Evolutionary conservation across 106 monocot genomes (phyloP).

Genomic region (Xerophyta viscosa): DNA sequence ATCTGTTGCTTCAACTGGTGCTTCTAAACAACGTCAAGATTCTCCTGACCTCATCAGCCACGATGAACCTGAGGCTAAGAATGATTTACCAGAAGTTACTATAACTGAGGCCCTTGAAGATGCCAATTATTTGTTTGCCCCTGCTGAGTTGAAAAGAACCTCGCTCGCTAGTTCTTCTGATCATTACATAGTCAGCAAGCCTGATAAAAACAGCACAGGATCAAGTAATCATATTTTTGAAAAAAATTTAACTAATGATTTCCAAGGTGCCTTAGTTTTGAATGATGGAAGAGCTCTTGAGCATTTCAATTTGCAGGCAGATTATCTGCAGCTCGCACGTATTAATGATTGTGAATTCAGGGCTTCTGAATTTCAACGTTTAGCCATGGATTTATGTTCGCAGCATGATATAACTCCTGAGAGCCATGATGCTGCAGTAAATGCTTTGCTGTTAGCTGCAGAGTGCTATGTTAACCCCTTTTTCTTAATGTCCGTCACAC

Average conservation of each 20-base stretch:
- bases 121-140: slow-evolving; percentile 50
- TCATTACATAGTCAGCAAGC: slow-evolving; percentile 10
- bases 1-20: slow-evolving; percentile 17
- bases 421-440: slow-evolving; percentile 79
- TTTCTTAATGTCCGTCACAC: slow-evolving; percentile 58
- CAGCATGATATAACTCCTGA: slow-evolving; percentile 46
- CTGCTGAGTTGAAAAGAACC: slow-evolving; percentile 59
- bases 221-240: slow-evolving; percentile 10
- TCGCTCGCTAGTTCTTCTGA: slow-evolving; percentile 25
- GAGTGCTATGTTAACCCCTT: slow-evolving; percentile 95
- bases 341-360: slow-evolving; percentile 60
- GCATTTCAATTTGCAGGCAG: slow-evolving; percentile 60
- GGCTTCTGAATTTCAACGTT: slow-evolving; percentile 65
- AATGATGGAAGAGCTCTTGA: slow-evolving; percentile 38
- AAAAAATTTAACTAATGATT: slow-evolving; percentile 14
- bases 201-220: slow-evolving; percentile 22
- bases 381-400: slow-evolving; percentile 66
- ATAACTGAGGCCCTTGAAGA: slow-evolving; percentile 42
- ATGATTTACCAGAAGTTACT: slow-evolving; percentile 37
- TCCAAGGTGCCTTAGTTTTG: slow-evolving; percentile 20
- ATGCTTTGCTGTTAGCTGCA: slow-evolving; percentile 88
- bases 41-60: slow-evolving; percentile 13
- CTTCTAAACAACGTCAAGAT: slow-evolving; percentile 9
- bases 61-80: slow-evolving; percentile 42
- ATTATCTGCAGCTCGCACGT: slow-evolving; percentile 78